Base-by-base conservation (phyloP, 192 early-diverging fungal species). In the Entomortierella lignicola region DNA sequence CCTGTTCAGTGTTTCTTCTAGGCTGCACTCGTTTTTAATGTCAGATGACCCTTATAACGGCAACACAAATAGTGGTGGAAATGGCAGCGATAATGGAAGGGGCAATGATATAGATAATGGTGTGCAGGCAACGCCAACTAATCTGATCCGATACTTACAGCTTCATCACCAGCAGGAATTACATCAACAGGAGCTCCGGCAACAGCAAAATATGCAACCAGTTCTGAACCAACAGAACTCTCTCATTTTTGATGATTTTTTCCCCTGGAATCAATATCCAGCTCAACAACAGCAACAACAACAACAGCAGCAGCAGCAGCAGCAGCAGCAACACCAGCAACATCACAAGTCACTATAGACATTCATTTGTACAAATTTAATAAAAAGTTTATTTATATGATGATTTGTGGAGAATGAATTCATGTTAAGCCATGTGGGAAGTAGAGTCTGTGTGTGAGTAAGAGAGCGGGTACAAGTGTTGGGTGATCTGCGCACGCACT, bases 71-170 rank as follows among this genome's bases (percentile, higher is more conserved):
- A 50, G 21, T 17, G 41, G 27, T 27, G 34, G 34, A 29, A 26
- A 42, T 31, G 29, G 30, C 12, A n/a, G 8, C 43, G 29, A 47
- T 20, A 37, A 34, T 7, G 32, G 39, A 10, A 15, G 41, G 20
- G 39, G 20, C 2, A 30, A 21, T 44, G 32, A 26, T 67, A 27
- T 41, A 2, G 52, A 41, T 8, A 48, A 41, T 11, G 57, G 57
- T 39, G 32, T 66, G 27, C 67, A 70, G 3, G 61, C 75, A 18
- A 79, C 66, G 4, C 68, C 75, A 15, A 79, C 54, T 15, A 69
- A 79, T 37, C 30, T 79, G 25, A 79, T 79, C 41, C 75, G 75
- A 21, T 79, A 79, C 68, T 18, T 79, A 39, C 75, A 79, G 31
- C 63, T 65, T 5, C 74, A 77, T 26, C 75, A 79, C 26, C 74